phyloP scores from a whole-genome alignment of 768 basidiomycete genomes.

The Amanita molliuscula region DNA sequence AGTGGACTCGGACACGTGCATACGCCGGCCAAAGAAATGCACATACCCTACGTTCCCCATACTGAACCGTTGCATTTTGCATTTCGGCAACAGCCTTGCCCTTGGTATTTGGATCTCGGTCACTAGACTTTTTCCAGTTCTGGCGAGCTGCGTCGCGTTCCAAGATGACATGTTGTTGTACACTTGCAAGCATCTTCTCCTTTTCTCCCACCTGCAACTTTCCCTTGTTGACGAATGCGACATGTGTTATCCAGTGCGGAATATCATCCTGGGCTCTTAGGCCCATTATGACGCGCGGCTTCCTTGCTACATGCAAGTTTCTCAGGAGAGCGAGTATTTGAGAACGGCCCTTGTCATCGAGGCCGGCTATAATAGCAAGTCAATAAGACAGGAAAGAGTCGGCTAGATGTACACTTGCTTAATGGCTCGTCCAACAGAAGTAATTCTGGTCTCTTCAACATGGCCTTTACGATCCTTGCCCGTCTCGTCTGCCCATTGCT shows the following conservation, averaged over 20 bases:
- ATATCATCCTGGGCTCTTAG: constrained; percentile 60
- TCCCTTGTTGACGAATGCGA: constrained; percentile 43
- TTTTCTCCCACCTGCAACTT: constrained; percentile 42
- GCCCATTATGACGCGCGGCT: constrained; percentile 52
- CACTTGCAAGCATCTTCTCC: constrained; percentile 16
- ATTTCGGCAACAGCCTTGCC: constrained; percentile 43
- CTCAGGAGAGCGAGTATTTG: constrained; percentile 44
- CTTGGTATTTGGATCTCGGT: neutral
- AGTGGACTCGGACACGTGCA: neutral
- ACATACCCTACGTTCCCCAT: constrained; percentile 51
- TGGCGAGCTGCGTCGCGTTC: neutral
- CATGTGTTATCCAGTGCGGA: constrained; percentile 64
- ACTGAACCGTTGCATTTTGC: constrained; percentile 58
- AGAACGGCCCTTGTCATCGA: constrained; percentile 55
- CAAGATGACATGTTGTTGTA: neutral
- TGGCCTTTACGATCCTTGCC: constrained; percentile 71
- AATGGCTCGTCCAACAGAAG: constrained; percentile 88
- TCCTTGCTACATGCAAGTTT: constrained; percentile 33
- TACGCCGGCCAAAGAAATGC: neutral
- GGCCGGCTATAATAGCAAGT: constrained; percentile 47
- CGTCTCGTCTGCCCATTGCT: constrained; percentile 89
- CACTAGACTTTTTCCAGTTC: neutral
- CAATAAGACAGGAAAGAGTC: neutral
- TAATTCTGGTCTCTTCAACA: constrained; percentile 61
- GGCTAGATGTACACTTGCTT: constrained; percentile 36